These are phyloP conservation scores for Fusarium pseudocircinatum DNA, from an alignment of 2,329 filamentous ascomycete genomes.

Conservation along the genomic window DNA sequence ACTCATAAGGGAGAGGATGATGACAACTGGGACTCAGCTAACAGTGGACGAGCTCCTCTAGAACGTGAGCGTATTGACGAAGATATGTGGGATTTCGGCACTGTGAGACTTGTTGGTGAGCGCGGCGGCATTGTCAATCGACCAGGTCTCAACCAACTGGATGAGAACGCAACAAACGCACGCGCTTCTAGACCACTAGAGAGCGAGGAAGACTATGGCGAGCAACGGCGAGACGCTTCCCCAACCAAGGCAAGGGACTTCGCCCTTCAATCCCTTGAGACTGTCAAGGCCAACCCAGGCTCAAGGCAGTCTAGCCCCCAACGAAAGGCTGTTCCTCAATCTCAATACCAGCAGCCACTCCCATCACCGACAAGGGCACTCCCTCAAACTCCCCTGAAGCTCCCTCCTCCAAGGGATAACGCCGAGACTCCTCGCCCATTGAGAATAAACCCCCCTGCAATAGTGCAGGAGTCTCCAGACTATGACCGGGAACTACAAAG, in stretches of 20 bases:
- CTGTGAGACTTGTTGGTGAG: conserved; percentile 81
- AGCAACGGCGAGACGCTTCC: conserved; percentile 60
- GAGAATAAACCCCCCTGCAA: conserved; percentile 58
- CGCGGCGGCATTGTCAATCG: conserved; percentile 66
- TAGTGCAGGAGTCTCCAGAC: conserved; percentile 63
- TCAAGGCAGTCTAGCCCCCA: conserved; percentile 70
- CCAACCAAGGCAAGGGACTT: conserved; percentile 63
- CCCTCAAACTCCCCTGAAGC: conserved; percentile 55
- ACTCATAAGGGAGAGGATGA: conserved; percentile 78
- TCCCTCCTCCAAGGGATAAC: conserved; percentile 41
- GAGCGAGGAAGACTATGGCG: conserved; percentile 60
- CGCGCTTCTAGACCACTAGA: conserved; percentile 67
- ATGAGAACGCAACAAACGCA: conserved; percentile 82
- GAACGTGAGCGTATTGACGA: conserved; percentile 72
- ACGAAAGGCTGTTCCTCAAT: conserved; percentile 60
- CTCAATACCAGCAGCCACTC: conserved; percentile 24
- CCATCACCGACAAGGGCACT: conserved; percentile 68
- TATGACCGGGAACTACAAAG: conserved; percentile 70
- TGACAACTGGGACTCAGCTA: conserved; percentile 63
- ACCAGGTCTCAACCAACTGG: conserved; percentile 75
- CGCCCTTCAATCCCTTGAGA: conserved; percentile 59
- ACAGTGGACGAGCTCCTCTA: conserved; percentile 61
- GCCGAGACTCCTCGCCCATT: conserved; percentile 60
- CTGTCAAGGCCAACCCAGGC: conserved; percentile 61
- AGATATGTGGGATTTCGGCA: conserved; percentile 99